phyloP scores from a whole-genome alignment of 2,329 filamentous ascomycete species.

The Curvularia spicifera region DNA sequence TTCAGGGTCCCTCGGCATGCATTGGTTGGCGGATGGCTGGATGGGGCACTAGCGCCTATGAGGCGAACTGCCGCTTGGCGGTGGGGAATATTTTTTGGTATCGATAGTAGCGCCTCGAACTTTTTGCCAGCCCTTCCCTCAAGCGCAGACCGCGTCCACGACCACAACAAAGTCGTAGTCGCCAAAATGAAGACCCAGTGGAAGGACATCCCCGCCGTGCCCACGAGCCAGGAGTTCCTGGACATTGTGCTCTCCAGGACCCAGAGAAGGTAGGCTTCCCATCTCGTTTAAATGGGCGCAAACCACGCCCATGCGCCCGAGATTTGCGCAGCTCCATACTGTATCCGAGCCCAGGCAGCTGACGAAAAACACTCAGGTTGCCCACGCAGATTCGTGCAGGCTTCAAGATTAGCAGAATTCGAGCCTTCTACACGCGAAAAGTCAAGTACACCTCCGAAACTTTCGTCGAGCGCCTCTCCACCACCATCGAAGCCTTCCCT shows the following conservation, averaged over 20 bases:
- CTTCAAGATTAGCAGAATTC: constrained; percentile 94
- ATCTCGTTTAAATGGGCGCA: constrained; percentile 4
- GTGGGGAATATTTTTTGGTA: constrained; percentile 20
- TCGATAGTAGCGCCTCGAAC: constrained; percentile 20
- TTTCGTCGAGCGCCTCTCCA: constrained; percentile 89
- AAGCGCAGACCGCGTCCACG: constrained; percentile 26
- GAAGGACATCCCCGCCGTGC: constrained; percentile 80
- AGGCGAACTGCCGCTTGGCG: constrained; percentile 23
- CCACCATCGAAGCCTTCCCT: constrained; percentile 88
- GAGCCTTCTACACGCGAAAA: constrained; percentile 96
- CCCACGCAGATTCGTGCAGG: constrained; percentile 95
- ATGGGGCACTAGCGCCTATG: constrained; percentile 13
- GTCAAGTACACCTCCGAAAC: constrained; percentile 95
- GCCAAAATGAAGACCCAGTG: constrained; percentile 50
- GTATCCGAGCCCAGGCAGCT: constrained; percentile 1
- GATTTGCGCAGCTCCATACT: constrained; percentile 12
- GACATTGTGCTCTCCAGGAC: constrained; percentile 90
- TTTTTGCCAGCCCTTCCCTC: constrained; percentile 22
- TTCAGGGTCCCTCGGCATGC: background rate
- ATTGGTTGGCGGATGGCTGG: background rate
- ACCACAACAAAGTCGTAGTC: constrained; percentile 22
- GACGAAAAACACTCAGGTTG: constrained; percentile 59
- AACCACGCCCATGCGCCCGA: constrained; percentile 23
- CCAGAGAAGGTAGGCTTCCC: constrained; percentile 22
- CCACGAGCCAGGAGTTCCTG: constrained; percentile 92